A percentile compares a stretch with the other conserved stretches of the same genome.
These are phyloP conservation scores for Fusarium guadeloupense DNA, from an alignment of 2,329 filamentous ascomycete species.

Conservation along the genomic window DNA sequence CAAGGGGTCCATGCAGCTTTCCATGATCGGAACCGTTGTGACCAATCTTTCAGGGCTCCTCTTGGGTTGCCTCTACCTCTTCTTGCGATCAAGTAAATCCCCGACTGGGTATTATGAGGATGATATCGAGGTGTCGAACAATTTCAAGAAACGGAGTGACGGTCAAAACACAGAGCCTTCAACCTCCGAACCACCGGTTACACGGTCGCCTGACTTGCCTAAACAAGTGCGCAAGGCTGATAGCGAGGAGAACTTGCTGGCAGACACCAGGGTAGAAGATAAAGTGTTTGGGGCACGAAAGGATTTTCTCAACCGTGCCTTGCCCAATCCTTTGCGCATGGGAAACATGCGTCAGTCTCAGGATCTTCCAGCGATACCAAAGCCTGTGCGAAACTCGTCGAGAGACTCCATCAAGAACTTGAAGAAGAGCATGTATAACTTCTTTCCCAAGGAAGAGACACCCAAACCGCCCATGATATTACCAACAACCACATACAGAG, in stretches of 20 bases:
- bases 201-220: conserved; percentile 18
- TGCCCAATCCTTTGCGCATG: conserved; percentile 29
- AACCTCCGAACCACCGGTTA: conserved; percentile 10
- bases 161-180: conserved; percentile 24
- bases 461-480: conserved; percentile 49
- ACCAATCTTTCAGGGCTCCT: conserved; percentile 72
- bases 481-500: conserved; percentile 59
- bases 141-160: conserved; percentile 30
- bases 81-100: conserved; percentile 70
- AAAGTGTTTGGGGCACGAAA: conserved; percentile 41
- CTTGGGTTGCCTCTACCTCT: conserved; percentile 72
- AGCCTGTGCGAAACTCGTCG: conserved; percentile 25
- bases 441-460: conserved; percentile 35
- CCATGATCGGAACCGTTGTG: conserved; percentile 72
- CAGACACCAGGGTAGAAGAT: conserved; percentile 46
- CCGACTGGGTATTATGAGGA: conserved; percentile 60
- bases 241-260: conserved; percentile 24
- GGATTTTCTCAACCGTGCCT: conserved; percentile 29
- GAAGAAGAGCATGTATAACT: conserved; percentile 42
- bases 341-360: conserved; percentile 36
- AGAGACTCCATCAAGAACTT: conserved; percentile 38
- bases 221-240: conserved; percentile 15
- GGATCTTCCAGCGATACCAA: conserved; percentile 23
- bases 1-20: conserved; percentile 57
- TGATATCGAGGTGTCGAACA: conserved; percentile 9